These are phyloP conservation scores for Zygoascus ofunaensis DNA, from an alignment of 805 yeast genomes.

Conservation along the genomic window DNA sequence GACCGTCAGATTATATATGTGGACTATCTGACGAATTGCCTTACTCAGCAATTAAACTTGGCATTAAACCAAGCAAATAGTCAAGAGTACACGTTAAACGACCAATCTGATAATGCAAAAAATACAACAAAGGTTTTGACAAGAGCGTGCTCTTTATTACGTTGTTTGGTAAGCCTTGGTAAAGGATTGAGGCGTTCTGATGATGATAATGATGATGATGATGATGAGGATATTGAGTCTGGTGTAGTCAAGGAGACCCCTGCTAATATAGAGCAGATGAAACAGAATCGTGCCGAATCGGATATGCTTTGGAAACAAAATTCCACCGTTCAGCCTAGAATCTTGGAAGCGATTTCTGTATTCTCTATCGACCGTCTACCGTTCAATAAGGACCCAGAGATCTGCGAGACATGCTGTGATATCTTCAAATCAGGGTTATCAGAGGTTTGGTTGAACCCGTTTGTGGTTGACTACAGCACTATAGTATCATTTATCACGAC, in stretches of 20 bases:
- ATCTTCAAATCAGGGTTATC: constrained; percentile 56
- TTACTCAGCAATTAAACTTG: constrained; percentile 12
- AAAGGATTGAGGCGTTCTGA: constrained; percentile 56
- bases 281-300: neutral
- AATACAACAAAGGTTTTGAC: constrained; percentile 18
- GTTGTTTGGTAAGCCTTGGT: constrained; percentile 62
- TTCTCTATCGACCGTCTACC: constrained; percentile 35
- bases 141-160: constrained; percentile 44
- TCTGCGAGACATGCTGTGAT: constrained; percentile 55
- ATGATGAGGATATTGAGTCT: no score
- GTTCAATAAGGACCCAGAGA: constrained; percentile 36
- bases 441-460: constrained; percentile 59
- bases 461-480: constrained; percentile 39
- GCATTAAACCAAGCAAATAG: constrained; percentile 1
- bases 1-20: constrained; percentile 28
- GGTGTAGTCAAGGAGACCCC: no score
- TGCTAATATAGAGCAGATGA: constrained; percentile 17
- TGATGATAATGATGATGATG: constrained; percentile 33
- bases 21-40: constrained; percentile 25
- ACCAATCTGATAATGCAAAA: constrained; percentile 16
- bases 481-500: constrained; percentile 35
- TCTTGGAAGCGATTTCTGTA: constrained; percentile 34
- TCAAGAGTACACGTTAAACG: neutral
- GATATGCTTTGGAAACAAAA: constrained; percentile 24
- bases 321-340: constrained; percentile 32